These are phyloP conservation scores for Ceratopteris richardii DNA, from an alignment of 75 land plant genomes.

Conservation along the genomic window DNA sequence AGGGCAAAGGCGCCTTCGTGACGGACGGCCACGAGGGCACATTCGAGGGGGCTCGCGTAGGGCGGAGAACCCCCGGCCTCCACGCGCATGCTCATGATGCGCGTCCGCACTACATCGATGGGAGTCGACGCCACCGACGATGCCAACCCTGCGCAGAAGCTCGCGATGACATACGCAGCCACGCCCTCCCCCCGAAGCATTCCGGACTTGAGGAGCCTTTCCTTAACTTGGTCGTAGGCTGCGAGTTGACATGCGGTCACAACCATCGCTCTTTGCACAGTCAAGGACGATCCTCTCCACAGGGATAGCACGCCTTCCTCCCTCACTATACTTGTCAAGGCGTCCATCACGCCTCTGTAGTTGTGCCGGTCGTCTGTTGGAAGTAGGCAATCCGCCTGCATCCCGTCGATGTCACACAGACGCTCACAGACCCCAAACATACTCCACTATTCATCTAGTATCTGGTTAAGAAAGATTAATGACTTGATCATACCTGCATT, in stretches of 20 bases:
- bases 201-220: slow-evolving; percentile 2
- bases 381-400: slow-evolving; percentile 33
- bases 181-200: slow-evolving; percentile 15
- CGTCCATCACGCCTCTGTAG: slow-evolving; percentile 25
- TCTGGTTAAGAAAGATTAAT: not conserved
- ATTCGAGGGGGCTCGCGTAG: slow-evolving; percentile 19
- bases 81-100: slow-evolving; percentile 17
- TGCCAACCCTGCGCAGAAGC: slow-evolving; percentile 22
- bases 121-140: slow-evolving; percentile 29
- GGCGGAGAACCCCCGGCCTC: slow-evolving; percentile 10
- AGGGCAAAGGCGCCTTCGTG: slow-evolving; percentile 24
- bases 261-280: slow-evolving; percentile 26
- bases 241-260: slow-evolving; percentile 30
- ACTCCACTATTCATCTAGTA: not conserved
- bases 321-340: slow-evolving; percentile 19
- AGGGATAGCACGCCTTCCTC: slow-evolving; percentile 18
- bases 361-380: slow-evolving; percentile 14
- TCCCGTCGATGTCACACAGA: not conserved
- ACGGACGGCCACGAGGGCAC: slow-evolving; percentile 21
- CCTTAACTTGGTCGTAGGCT: slow-evolving; percentile 18
- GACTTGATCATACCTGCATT: slow-evolving; percentile 19
- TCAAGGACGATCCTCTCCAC: slow-evolving; percentile 18
- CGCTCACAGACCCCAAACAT: not conserved
- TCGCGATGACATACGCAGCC: slow-evolving; percentile 14
- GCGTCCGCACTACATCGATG: slow-evolving; percentile 26